Conservation (phyloP, 345 rosid genomes). For the Bruguiera gymnorhiza region DNA sequence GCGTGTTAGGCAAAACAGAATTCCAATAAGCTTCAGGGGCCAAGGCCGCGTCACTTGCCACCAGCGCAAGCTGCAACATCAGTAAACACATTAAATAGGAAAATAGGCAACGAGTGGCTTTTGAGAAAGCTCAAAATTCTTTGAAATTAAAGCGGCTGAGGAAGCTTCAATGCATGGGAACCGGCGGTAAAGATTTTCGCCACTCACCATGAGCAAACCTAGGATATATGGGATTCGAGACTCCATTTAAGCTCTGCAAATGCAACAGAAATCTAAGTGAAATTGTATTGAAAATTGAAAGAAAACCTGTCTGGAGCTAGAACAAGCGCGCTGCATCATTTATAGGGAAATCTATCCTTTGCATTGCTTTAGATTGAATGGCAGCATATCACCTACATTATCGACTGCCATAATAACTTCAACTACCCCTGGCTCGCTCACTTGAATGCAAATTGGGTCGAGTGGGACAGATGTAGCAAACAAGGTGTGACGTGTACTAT, state of each 20-base stretch:
- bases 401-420: conserved; percentile 23
- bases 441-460: conserved; percentile 26
- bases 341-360: conserved; percentile 13
- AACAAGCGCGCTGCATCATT: conserved; percentile 1
- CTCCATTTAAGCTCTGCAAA: conserved; percentile 26
- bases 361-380: background rate
- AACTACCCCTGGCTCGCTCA: conserved; percentile 36
- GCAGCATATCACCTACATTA: conserved; percentile 9
- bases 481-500: background rate
- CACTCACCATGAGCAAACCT: background rate
- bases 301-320: background rate
- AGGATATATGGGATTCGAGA: conserved; percentile 26
- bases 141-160: no score
- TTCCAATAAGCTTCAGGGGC: conserved; percentile 60
- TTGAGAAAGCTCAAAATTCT: no score
- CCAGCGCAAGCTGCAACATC: conserved; percentile 41
- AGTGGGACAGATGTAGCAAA: conserved; percentile 19
- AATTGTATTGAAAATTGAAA: background rate
- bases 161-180: no score
- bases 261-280: background rate
- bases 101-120: background rate
- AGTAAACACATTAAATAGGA: background rate
- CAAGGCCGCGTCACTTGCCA: conserved; percentile 43
- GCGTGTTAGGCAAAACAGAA: conserved; percentile 47
- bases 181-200: no score